phyloP scores from a whole-genome alignment of 768 basidiomycete genomes.

The Psilocybe tampanensis region DNA sequence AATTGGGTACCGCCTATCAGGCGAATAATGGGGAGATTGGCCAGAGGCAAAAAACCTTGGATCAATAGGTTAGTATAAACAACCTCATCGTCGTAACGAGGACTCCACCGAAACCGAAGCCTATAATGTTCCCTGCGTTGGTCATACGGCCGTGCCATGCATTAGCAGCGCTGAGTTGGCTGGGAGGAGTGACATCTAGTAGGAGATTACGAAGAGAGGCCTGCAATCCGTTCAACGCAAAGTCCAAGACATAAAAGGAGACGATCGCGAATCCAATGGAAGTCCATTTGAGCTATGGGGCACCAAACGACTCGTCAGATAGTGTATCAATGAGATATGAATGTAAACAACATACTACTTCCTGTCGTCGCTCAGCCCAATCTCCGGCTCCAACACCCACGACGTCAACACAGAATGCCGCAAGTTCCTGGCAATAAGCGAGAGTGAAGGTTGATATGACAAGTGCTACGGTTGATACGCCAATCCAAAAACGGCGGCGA shows the following conservation, averaged over 20 bases:
- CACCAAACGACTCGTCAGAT: neutral
- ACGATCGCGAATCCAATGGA: conserved; percentile 87
- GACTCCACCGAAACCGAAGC: conserved; percentile 82
- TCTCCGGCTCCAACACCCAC: conserved; percentile 77
- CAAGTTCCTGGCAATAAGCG: conserved; percentile 80
- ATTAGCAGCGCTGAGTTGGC: conserved; percentile 91
- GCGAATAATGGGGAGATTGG: conserved; percentile 71
- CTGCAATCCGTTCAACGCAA: conserved; percentile 95
- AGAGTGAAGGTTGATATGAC: conserved; percentile 76
- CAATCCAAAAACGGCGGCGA: conserved; percentile 90
- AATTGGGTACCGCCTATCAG: conserved; percentile 92
- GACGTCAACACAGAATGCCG: conserved; percentile 75
- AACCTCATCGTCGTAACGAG: neutral
- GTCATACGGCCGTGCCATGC: conserved; percentile 98
- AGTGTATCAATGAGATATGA: neutral
- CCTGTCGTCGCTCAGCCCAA: conserved; percentile 79
- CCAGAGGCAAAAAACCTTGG: conserved; percentile 86
- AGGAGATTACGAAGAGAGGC: conserved; percentile 93
- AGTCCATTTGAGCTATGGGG: conserved; percentile 60
- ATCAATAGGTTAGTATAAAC: neutral
- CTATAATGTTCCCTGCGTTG: conserved; percentile 95
- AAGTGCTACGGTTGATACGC: conserved; percentile 83
- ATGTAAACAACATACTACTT: conserved; percentile 49
- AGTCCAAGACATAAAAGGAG: conserved; percentile 94
- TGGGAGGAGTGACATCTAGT: conserved; percentile 85